These are phyloP conservation scores for Clarireedia hainanense DNA, from an alignment of 2,329 filamentous ascomycete genomes.

Conservation along the genomic window DNA sequence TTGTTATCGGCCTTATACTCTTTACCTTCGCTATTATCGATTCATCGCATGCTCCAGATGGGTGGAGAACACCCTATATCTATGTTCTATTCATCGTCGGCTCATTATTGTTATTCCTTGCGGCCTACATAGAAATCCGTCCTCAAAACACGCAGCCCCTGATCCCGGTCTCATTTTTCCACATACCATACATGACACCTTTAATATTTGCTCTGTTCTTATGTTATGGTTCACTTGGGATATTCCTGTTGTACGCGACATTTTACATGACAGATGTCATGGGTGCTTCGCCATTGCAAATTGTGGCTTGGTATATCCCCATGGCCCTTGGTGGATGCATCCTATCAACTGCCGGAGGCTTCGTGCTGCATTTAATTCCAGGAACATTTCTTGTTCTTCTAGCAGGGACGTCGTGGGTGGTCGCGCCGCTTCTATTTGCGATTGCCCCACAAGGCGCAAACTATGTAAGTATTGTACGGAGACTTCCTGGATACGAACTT, in stretches of 20 bases:
- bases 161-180: slow-evolving; percentile 62
- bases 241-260: slow-evolving; percentile 63
- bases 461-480: slow-evolving; percentile 14
- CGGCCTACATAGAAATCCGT: slow-evolving; percentile 65
- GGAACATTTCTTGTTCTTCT: slow-evolving; percentile 45
- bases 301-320: slow-evolving; percentile 56
- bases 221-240: slow-evolving; percentile 59
- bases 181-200: slow-evolving; percentile 59
- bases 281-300: slow-evolving; percentile 43
- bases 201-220: slow-evolving; percentile 55
- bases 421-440: slow-evolving; percentile 46
- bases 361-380: slow-evolving; percentile 46
- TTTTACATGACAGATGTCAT: slow-evolving; percentile 53
- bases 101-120: slow-evolving; percentile 46
- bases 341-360: slow-evolving; percentile 52
- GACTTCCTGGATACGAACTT: not conserved
- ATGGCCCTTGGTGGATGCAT: slow-evolving; percentile 61
- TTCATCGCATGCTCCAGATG: slow-evolving; percentile 56
- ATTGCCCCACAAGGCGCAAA: slow-evolving; percentile 35
- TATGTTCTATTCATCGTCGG: slow-evolving; percentile 57
- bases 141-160: slow-evolving; percentile 57
- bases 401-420: slow-evolving; percentile 43
- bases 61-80: slow-evolving; percentile 70
- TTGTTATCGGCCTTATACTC: slow-evolving; percentile 58
- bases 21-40: slow-evolving; percentile 71